These are phyloP conservation scores for Aspergillus sp. DNA, from an alignment of 2,329 filamentous ascomycete genomes.

Conservation along the genomic window DNA sequence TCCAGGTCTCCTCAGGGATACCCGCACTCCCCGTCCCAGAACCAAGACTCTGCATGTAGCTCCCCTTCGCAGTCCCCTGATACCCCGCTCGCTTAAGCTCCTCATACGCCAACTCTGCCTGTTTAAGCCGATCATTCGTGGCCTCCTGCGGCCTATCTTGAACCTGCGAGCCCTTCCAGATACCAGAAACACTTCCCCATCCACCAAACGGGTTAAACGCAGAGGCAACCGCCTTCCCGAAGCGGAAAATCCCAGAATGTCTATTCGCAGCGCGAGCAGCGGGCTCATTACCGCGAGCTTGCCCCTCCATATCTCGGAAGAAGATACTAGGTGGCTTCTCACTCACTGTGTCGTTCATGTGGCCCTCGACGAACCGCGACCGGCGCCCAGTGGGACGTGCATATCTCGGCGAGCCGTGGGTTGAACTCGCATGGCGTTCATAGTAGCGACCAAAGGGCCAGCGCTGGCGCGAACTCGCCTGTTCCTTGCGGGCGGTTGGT, in stretches of 20 bases:
- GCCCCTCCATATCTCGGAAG: constrained; percentile 44
- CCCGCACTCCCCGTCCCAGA: constrained; percentile 16
- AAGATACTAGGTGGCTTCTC: constrained; percentile 69
- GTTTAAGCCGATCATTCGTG: constrained; percentile 46
- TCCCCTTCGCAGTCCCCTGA: constrained; percentile 40
- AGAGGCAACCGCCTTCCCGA: constrained; percentile 55
- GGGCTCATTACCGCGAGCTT: constrained; percentile 16
- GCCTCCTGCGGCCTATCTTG: constrained; percentile 33
- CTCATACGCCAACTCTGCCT: constrained; percentile 53
- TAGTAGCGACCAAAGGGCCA: constrained; percentile 16
- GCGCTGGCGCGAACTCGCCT: constrained; percentile 1
- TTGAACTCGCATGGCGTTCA: constrained; percentile 11
- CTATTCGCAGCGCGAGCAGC: constrained; percentile 17
- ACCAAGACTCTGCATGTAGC: constrained; percentile 26
- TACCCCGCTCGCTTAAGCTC: constrained; percentile 56
- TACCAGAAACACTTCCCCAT: constrained; percentile 42
- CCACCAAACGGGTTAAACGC: constrained; percentile 55
- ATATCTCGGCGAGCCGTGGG: constrained; percentile 14
- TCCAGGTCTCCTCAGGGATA: constrained; percentile 36
- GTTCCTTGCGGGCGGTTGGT: constrained; percentile 14
- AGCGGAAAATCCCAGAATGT: constrained; percentile 53
- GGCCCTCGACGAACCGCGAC: constrained; percentile 74
- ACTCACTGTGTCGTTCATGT: constrained; percentile 79
- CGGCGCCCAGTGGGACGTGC: constrained; percentile 45
- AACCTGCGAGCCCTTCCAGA: constrained; percentile 47